phyloP scores from a whole-genome alignment of 1,284 basidiomycete species.

The Thelephora terrestris region DNA sequence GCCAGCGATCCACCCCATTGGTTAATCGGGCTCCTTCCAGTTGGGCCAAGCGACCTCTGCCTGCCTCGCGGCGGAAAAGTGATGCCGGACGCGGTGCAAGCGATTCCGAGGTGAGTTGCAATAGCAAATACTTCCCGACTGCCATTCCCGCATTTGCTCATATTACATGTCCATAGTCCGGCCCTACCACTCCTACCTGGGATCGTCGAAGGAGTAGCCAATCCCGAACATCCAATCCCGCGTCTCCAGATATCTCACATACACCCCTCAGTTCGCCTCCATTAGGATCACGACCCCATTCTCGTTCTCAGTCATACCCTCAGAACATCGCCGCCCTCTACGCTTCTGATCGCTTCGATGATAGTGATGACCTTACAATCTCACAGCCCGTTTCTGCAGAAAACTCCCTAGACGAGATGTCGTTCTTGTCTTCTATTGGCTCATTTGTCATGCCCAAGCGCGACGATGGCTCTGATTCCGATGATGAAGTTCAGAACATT shows the following conservation, averaged over 20 bases:
- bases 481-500: constrained; percentile 31
- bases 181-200: constrained; percentile 27
- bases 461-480: constrained; percentile 34
- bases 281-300: constrained; percentile 42
- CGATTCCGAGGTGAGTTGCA: constrained; percentile 54
- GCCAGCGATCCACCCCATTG: constrained; percentile 56
- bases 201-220: constrained; percentile 31
- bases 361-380: not conserved
- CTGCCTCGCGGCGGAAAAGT: constrained; percentile 53
- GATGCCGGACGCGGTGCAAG: constrained; percentile 49
- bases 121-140: not conserved
- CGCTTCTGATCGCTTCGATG: constrained; percentile 6
- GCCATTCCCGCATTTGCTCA: not conserved
- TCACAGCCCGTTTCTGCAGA: not conserved
- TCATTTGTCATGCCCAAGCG: constrained; percentile 31
- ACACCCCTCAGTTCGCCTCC: constrained; percentile 28
- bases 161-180: constrained; percentile 5
- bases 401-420: constrained; percentile 9
- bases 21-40: constrained; percentile 53
- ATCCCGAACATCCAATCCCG: constrained; percentile 55
- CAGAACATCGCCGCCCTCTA: constrained; percentile 22
- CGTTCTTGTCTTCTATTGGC: constrained; percentile 24
- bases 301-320: constrained; percentile 45
- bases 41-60: constrained; percentile 57
- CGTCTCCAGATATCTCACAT: constrained; percentile 33